phyloP scores from a whole-genome alignment of 176 grass and related monocot species.

The Eragrostis curvula region DNA sequence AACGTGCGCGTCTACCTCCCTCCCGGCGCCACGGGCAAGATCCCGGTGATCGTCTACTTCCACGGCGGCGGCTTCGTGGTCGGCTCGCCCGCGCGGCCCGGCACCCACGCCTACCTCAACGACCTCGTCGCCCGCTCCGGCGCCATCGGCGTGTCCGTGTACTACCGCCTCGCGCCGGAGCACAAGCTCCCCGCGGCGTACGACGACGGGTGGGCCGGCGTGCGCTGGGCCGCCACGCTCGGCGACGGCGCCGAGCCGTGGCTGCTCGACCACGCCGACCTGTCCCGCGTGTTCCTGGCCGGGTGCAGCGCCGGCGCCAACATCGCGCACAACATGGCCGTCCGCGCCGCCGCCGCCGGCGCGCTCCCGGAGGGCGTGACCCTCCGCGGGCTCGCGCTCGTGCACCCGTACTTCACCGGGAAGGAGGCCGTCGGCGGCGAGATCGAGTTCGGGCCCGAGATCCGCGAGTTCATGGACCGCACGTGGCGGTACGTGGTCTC shows the following conservation, averaged over 20 bases:
- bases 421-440: constrained; percentile 48
- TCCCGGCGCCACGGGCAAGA: constrained; percentile 34
- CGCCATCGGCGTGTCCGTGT: constrained; percentile 68
- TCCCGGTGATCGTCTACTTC: constrained; percentile 74
- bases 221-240: constrained; percentile 55
- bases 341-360: constrained; percentile 43
- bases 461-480: constrained; percentile 45
- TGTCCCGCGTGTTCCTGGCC: constrained; percentile 58
- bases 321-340: constrained; percentile 64
- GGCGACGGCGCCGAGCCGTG: constrained; percentile 54
- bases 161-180: constrained; percentile 89
- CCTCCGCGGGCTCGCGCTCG: constrained; percentile 47
- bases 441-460: constrained; percentile 35
- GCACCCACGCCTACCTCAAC: constrained; percentile 77
- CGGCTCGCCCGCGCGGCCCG: constrained; percentile 56
- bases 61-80: constrained; percentile 78
- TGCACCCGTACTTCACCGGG: constrained; percentile 71
- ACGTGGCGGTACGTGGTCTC: constrained; percentile 60
- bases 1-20: constrained; percentile 70
- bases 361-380: constrained; percentile 46
- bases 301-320: constrained; percentile 80
- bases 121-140: constrained; percentile 56
- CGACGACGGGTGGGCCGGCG: constrained; percentile 67
- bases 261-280: constrained; percentile 71
- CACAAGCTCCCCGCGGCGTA: constrained; percentile 70